Percentiles rank a stretch among this genome's conserved stretches.
These are phyloP conservation scores for Geranium incanum DNA, from an alignment of 441 rosid species.

Conservation along the genomic window DNA sequence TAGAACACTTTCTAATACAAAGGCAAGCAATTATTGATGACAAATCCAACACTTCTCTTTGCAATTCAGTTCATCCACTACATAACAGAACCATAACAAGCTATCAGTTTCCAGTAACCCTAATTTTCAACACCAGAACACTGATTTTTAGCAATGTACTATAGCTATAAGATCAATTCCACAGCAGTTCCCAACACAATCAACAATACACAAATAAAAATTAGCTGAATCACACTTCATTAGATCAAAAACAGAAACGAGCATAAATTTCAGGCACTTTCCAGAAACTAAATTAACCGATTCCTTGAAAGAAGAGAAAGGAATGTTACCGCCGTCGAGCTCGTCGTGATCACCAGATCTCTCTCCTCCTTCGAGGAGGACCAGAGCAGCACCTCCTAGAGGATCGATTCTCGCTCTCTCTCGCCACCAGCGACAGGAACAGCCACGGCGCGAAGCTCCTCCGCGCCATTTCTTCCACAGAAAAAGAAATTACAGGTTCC, in stretches of 20 bases:
- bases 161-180: no score
- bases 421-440: slow-evolving; percentile 16
- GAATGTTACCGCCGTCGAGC: slow-evolving; percentile 39
- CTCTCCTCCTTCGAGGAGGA: slow-evolving; percentile 51
- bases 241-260: no score
- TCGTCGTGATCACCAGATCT: slow-evolving; percentile 41
- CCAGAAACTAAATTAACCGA: not conserved
- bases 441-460: slow-evolving; percentile 12
- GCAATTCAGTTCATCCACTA: no score
- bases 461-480: slow-evolving; percentile 19
- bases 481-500: not conserved
- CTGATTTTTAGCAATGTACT: no score
- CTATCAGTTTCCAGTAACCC: no score
- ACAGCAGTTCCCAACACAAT: no score
- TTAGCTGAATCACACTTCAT: no score
- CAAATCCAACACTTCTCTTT: no score
- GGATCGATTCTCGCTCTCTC: slow-evolving; percentile 38
- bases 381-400: slow-evolving; percentile 34
- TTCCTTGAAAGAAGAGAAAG: not conserved
- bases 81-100: no score
- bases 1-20: no score
- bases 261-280: not conserved
- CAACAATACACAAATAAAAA: not conserved
- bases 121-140: no score
- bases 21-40: no score